Evolutionary conservation across 140 eudicot genomes (phyloP).

Genomic region (Stevia rebaudiana): DNA sequence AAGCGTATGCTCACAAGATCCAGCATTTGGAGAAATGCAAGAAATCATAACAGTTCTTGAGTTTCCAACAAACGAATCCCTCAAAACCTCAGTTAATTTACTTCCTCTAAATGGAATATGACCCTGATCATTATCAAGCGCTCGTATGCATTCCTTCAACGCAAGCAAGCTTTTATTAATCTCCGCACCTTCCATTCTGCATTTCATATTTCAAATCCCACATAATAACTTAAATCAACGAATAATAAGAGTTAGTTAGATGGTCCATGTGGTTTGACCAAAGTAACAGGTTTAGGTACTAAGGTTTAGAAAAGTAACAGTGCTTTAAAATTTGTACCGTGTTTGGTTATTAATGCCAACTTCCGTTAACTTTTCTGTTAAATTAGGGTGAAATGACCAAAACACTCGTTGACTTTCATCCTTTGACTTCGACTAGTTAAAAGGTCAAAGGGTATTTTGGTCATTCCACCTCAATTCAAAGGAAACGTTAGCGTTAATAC

Average conservation of each 20-base stretch:
- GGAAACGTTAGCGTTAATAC: no score
- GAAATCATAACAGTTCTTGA: constrained; percentile 97
- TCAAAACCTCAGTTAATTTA: constrained; percentile 90
- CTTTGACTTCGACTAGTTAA: no score
- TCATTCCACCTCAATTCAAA: no score
- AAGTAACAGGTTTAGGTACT: no score
- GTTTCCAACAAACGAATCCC: constrained; percentile 98
- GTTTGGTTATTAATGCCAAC: no score
- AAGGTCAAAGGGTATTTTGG: no score
- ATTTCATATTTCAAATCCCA: constrained; percentile 10
- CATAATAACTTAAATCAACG: background rate
- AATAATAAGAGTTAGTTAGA: background rate
- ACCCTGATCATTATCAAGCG: constrained; percentile 95
- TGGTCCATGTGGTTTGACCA: no score
- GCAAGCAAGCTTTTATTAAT: constrained; percentile 98
- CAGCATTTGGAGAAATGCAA: constrained; percentile 92
- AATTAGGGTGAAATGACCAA: no score
- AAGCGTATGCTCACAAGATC: constrained; percentile 96
- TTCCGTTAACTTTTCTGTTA: no score
- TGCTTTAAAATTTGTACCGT: no score
- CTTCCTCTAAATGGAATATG: constrained; percentile 99
- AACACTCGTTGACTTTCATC: no score
- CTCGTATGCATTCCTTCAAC: constrained; percentile 93
- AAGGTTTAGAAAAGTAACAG: no score
- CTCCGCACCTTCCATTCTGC: constrained; percentile 99